phyloP scores from a whole-genome alignment of 805 yeast genomes.

The Yamadazyma tumulicola region DNA sequence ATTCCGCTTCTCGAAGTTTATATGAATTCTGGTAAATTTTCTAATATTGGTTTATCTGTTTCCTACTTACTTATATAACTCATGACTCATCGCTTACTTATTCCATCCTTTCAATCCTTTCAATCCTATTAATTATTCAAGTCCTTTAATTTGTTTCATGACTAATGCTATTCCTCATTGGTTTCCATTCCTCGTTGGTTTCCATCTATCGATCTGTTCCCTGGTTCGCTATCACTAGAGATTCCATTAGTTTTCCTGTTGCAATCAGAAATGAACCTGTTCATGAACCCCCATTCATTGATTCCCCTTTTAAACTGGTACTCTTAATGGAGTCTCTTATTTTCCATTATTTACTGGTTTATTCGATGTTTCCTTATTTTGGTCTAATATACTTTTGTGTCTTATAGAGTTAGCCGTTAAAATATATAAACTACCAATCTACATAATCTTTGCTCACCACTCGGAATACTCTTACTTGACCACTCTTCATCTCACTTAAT shows the following conservation, averaged over 20 bases:
- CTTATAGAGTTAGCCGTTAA: neutral
- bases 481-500: slow-evolving; percentile 70
- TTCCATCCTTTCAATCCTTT: neutral
- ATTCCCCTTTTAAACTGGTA: slow-evolving; percentile 7
- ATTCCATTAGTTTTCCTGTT: too few relatives aligned
- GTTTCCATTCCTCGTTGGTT: too few relatives aligned
- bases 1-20: neutral
- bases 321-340: slow-evolving; percentile 9
- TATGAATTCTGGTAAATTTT: slow-evolving; percentile 7
- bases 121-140: too few relatives aligned
- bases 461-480: slow-evolving; percentile 77
- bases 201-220: too few relatives aligned
- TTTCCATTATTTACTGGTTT: slow-evolving; percentile 6
- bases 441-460: slow-evolving; percentile 69
- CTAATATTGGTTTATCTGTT: too few relatives aligned
- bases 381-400: slow-evolving; percentile 6
- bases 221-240: too few relatives aligned
- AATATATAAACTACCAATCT: slow-evolving; percentile 50
- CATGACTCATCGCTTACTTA: neutral
- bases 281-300: slow-evolving; percentile 9
- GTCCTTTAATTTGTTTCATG: too few relatives aligned
- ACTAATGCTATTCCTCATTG: too few relatives aligned
- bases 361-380: slow-evolving; percentile 10
- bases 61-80: slow-evolving; percentile 2
- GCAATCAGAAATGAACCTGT: slow-evolving; percentile 9